These are phyloP conservation scores for Mucor piriformis DNA, from an alignment of 371 early-diverging fungal species.

Conservation along the genomic window DNA sequence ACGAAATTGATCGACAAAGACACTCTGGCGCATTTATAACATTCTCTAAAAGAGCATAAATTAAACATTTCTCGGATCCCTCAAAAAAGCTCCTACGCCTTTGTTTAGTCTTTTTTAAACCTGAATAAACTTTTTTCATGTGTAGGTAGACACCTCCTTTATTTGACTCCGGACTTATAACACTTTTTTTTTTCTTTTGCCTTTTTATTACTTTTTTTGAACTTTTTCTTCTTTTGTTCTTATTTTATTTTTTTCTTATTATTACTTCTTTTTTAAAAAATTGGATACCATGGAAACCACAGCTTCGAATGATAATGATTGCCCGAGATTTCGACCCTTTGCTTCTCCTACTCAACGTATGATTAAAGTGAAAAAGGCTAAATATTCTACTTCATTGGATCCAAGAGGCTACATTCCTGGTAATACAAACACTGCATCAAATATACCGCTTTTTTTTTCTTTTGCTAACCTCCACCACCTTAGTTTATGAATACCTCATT, in stretches of 20 bases:
- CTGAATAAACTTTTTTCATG: background rate
- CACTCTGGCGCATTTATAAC: constrained; percentile 5
- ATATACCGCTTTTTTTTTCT: background rate
- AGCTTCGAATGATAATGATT: constrained; percentile 23
- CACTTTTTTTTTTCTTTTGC: background rate
- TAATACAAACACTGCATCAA: constrained; percentile 24
- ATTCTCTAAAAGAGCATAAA: constrained; percentile 28
- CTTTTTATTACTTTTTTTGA: background rate
- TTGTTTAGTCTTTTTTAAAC: constrained; percentile 6
- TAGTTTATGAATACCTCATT: constrained; percentile 68
- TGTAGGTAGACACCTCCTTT: background rate
- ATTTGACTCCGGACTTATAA: constrained; percentile 2
- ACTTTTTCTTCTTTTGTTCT: constrained; percentile 3
- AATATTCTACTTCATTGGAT: constrained; percentile 68
- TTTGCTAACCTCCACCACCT: background rate
- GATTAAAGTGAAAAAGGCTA: constrained; percentile 31
- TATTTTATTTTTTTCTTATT: background rate
- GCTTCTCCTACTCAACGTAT: constrained; percentile 20
- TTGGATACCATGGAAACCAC: constrained; percentile 7
- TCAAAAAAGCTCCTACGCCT: constrained; percentile 5
- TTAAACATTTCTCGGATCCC: constrained; percentile 25
- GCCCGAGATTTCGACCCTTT: constrained; percentile 33
- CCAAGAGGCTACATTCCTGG: constrained; percentile 72
- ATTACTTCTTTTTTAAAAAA: background rate
- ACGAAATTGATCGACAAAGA: constrained; percentile 6